A percentile compares a stretch with the other conserved stretches of the same genome.
Conservation (phyloP, 78 protist genomes). For the Bodo saltans region DNA sequence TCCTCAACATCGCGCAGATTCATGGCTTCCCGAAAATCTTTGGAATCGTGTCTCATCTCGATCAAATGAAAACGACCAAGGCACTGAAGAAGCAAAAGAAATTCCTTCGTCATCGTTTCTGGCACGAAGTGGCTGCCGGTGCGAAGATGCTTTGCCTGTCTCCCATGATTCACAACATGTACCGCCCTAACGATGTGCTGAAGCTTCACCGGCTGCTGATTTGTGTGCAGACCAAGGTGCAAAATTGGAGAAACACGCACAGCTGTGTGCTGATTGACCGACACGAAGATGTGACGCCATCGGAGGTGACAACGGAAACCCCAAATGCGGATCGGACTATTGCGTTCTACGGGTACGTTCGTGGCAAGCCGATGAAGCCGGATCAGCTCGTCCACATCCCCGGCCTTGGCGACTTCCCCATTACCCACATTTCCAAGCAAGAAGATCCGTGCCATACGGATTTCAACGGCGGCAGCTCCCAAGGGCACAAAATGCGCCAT, state of each 20-base stretch:
- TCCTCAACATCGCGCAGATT: conserved; percentile 88
- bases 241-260: conserved; percentile 90
- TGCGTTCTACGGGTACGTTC: conserved; percentile 83
- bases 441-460: conserved; percentile 92
- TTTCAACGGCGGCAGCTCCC: not conserved
- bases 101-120: conserved; percentile 80
- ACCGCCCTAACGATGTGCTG: conserved; percentile 76
- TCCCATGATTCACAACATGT: conserved; percentile 77
- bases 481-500: conserved; percentile 32
- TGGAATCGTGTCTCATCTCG: conserved; percentile 97
- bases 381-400: conserved; percentile 79
- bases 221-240: conserved; percentile 79
- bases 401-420: conserved; percentile 92
- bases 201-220: conserved; percentile 94
- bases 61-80: conserved; percentile 72
- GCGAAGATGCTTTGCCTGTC: conserved; percentile 94
- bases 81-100: conserved; percentile 74
- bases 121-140: conserved; percentile 95
- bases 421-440: conserved; percentile 54
- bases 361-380: conserved; percentile 86
- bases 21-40: conserved; percentile 96
- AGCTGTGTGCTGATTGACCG: conserved; percentile 92
- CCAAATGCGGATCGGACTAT: conserved; percentile 58
- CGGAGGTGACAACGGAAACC: conserved; percentile 51
- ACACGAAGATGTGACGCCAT: conserved; percentile 89